Evolutionary conservation across 106 monocot species (phyloP).

Genomic region (Apostasia ramifera): DNA sequence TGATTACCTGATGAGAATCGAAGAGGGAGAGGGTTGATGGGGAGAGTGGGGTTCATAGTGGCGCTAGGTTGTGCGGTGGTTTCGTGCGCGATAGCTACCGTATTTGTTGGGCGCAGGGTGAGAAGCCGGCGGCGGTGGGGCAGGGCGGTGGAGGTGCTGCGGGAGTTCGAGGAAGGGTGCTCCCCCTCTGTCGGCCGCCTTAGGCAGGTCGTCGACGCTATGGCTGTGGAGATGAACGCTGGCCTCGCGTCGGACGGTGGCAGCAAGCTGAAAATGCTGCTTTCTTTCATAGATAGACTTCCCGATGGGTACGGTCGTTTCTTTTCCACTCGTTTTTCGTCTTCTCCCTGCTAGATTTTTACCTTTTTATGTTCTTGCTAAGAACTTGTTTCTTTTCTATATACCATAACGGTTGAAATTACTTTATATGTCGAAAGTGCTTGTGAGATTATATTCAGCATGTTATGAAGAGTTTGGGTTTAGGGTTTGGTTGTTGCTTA

Average conservation of each 20-base stretch:
- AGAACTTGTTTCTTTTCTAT: too few relatives aligned
- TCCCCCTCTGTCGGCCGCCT: conserved; percentile 37
- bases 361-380: too few relatives aligned
- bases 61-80: conserved; percentile 65
- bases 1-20: conserved; percentile 6
- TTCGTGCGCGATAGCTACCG: conserved; percentile 51
- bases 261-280: conserved; percentile 79
- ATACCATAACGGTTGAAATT: too few relatives aligned
- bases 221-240: conserved; percentile 88
- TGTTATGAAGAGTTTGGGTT: too few relatives aligned
- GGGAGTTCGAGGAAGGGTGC: conserved; percentile 60
- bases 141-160: conserved; percentile 35
- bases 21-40: conserved; percentile 24
- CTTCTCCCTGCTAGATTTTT: neutral
- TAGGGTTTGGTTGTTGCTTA: too few relatives aligned
- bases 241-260: conserved; percentile 76
- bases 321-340: neutral
- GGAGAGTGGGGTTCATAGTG: conserved; percentile 39
- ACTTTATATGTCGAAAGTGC: too few relatives aligned
- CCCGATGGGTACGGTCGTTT: conserved; percentile 42
- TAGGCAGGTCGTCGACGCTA: conserved; percentile 66
- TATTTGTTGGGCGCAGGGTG: conserved; percentile 31
- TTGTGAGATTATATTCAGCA: too few relatives aligned
- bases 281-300: conserved; percentile 55
- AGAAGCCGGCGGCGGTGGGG: conserved; percentile 38